These are phyloP conservation scores for Albugo laibachii DNA, from an alignment of 352 stramenopile genomes.

Conservation along the genomic window DNA sequence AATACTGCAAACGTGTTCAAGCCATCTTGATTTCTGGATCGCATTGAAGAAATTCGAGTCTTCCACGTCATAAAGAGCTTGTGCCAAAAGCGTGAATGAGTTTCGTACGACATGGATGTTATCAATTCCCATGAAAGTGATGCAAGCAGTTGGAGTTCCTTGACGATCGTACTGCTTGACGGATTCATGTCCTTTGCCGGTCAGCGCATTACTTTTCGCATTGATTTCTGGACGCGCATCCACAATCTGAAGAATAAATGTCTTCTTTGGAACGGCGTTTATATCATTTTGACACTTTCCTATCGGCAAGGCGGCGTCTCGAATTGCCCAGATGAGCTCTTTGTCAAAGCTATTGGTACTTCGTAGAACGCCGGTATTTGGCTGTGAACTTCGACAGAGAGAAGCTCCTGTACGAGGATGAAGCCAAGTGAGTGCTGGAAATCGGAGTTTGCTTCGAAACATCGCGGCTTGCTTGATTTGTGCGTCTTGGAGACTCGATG, in stretches of 20 bases:
- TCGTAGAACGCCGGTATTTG: conserved; percentile 88
- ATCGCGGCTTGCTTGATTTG: conserved; percentile 36
- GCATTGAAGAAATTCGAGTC: conserved; percentile 75
- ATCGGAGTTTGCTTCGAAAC: conserved; percentile 60
- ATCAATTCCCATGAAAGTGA: conserved; percentile 78
- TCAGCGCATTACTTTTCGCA: conserved; percentile 75
- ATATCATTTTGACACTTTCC: conserved; percentile 7
- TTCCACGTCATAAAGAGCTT: conserved; percentile 67
- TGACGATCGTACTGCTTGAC: conserved; percentile 74
- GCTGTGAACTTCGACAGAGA: conserved; percentile 88
- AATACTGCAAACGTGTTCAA: conserved; percentile 67
- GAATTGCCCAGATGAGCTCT: conserved; percentile 71
- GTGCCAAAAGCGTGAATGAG: conserved; percentile 39
- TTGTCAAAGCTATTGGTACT: conserved; percentile 84
- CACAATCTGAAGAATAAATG: conserved; percentile 66
- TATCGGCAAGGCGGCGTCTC: conserved; percentile 43
- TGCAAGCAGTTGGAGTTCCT: conserved; percentile 35
- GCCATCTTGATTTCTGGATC: conserved; percentile 65
- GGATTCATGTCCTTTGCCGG: conserved; percentile 81
- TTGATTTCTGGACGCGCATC: conserved; percentile 83
- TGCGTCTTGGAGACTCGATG: conserved; percentile 32
- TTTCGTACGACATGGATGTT: conserved; percentile 75
- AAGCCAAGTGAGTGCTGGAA: conserved; percentile 80
- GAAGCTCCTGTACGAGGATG: conserved; percentile 74
- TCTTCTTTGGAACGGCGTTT: conserved; percentile 32